A percentile compares a stretch with the other conserved stretches of the same genome.
Evolutionary conservation across 2,329 filamentous ascomycete genomes (phyloP).

Genomic region (Colletotrichum scovillei): DNA sequence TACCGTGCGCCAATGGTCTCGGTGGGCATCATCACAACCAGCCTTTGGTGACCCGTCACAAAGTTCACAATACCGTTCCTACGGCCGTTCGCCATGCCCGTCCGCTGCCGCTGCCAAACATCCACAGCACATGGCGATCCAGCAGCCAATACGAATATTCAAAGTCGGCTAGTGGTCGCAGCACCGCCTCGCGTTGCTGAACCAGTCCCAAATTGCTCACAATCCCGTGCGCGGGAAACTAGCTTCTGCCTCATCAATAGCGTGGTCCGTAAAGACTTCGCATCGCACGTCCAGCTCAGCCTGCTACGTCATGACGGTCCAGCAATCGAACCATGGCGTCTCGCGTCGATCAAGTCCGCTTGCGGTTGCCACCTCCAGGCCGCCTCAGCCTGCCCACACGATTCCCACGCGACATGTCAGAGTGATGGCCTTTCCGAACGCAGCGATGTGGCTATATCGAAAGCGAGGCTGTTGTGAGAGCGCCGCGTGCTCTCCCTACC

Average conservation of each 20-base stretch:
- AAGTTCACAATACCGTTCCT: neutral
- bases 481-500: conserved; percentile 18
- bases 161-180: neutral
- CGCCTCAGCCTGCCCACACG: conserved; percentile 30
- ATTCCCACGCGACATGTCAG: conserved; percentile 33
- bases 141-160: conserved; percentile 17
- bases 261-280: neutral
- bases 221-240: conserved; percentile 15
- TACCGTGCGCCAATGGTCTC: conserved; percentile 25
- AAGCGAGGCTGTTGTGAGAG: neutral
- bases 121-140: conserved; percentile 9
- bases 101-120: conserved; percentile 24
- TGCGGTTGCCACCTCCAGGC: conserved; percentile 10
- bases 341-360: conserved; percentile 24
- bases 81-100: conserved; percentile 22
- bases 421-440: neutral
- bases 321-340: conserved; percentile 31
- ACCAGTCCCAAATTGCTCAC: conserved; percentile 17
- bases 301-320: conserved; percentile 29
- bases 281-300: conserved; percentile 22
- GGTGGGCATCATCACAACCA: neutral
- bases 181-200: conserved; percentile 11
- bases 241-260: conserved; percentile 22
- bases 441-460: conserved; percentile 3
- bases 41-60: conserved; percentile 7